phyloP scores from a whole-genome alignment of 352 stramenopile species.

The Pythium oligandrum region DNA sequence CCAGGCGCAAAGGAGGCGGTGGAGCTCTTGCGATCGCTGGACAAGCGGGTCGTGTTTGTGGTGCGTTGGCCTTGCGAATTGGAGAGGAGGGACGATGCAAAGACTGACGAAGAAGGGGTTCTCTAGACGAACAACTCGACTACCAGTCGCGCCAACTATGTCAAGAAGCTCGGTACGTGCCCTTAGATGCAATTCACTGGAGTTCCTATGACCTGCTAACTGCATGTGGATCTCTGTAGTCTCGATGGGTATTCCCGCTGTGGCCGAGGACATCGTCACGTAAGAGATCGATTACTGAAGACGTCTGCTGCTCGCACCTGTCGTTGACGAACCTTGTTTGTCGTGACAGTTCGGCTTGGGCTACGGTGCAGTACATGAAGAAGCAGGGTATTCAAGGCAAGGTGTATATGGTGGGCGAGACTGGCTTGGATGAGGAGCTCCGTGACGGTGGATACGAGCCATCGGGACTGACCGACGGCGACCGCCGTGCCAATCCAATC shows the following conservation, averaged over 20 bases:
- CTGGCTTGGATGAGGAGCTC: conserved; percentile 61
- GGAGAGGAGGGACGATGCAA: too few relatives aligned
- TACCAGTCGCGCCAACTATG: conserved; percentile 65
- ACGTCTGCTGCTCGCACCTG: too few relatives aligned
- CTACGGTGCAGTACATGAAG: conserved; percentile 79
- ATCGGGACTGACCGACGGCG: conserved; percentile 62
- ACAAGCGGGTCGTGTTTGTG: conserved; percentile 77
- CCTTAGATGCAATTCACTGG: too few relatives aligned
- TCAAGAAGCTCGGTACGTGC: conserved; percentile 63
- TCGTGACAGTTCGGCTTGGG: conserved; percentile 62
- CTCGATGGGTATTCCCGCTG: not conserved
- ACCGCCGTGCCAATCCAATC: conserved; percentile 60
- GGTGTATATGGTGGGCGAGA: conserved; percentile 78
- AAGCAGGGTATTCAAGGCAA: conserved; percentile 70
- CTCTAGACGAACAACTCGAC: conserved; percentile 75
- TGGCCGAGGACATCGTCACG: conserved; percentile 1
- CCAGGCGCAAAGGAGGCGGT: conserved; percentile 50
- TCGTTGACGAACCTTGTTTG: too few relatives aligned
- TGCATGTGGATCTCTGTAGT: not conserved
- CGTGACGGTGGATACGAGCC: conserved; percentile 57
- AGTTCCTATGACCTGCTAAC: not conserved
- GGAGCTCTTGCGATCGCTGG: conserved; percentile 46
- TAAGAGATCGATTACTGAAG: too few relatives aligned
- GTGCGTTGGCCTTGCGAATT: conserved; percentile 14
- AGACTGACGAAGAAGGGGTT: too few relatives aligned